A percentile compares a stretch with the other conserved stretches of the same genome.
Conservation (phyloP, 2,329 filamentous ascomycete species). For the Meredithiella fracta region DNA sequence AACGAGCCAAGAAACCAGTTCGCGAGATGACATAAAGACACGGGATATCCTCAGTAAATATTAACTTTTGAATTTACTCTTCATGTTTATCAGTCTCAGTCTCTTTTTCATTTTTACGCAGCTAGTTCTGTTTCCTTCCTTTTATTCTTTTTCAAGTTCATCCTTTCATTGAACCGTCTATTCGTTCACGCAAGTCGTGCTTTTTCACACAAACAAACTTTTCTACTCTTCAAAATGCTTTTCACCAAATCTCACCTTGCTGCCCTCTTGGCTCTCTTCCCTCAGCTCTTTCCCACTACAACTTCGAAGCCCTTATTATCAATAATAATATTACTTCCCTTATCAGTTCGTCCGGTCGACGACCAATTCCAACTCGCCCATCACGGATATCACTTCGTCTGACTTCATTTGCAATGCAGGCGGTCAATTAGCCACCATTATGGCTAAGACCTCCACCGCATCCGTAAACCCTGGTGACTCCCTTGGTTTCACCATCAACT, state of each 20-base stretch:
- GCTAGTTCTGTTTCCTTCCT: too few relatives aligned
- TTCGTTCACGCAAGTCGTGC: too few relatives aligned
- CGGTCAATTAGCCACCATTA: conserved; percentile 8
- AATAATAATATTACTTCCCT: conserved; percentile 29
- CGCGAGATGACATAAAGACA: too few relatives aligned
- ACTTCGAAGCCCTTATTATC: conserved; percentile 29
- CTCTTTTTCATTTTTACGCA: too few relatives aligned
- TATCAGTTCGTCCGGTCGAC: conserved; percentile 36
- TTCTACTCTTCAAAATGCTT: conserved; percentile 17
- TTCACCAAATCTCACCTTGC: conserved; percentile 18
- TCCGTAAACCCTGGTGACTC: conserved; percentile 24
- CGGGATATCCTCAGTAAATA: too few relatives aligned
- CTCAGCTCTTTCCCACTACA: conserved; percentile 25
- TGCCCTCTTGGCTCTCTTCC: conserved; percentile 19
- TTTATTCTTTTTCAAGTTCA: too few relatives aligned
- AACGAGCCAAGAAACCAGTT: too few relatives aligned
- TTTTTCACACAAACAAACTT: too few relatives aligned
- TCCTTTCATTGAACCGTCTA: too few relatives aligned
- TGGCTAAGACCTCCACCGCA: conserved; percentile 18
- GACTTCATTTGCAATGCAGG: conserved; percentile 21
- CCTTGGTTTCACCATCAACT: conserved; percentile 24
- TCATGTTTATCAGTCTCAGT: too few relatives aligned
- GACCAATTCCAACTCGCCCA: conserved; percentile 28
- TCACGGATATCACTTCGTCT: conserved; percentile 24
- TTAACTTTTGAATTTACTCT: too few relatives aligned